These are phyloP conservation scores for Cercophora scortea DNA, from an alignment of 495 filamentous ascomycete genomes.

Conservation along the genomic window DNA sequence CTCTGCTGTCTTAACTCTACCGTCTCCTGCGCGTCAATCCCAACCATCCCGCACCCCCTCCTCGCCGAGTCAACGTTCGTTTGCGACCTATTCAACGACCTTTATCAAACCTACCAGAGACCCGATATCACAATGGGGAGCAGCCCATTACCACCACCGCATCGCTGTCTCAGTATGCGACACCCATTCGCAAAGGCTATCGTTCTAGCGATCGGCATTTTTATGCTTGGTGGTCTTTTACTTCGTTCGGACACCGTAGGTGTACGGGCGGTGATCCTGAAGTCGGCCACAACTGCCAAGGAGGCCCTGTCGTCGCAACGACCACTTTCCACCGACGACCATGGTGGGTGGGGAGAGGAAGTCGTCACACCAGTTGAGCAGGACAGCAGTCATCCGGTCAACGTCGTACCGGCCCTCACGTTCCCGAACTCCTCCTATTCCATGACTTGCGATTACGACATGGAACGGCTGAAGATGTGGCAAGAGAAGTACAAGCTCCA, in stretches of 20 bases:
- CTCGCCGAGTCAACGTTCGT: too few relatives aligned
- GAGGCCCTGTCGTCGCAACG: constrained; percentile 24
- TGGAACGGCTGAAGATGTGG: constrained; percentile 29
- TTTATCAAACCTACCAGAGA: too few relatives aligned
- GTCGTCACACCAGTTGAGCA: background rate
- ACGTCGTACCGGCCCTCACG: constrained; percentile 2
- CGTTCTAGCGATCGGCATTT: constrained; percentile 25
- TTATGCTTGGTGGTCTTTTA: constrained; percentile 25
- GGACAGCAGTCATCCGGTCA: constrained; percentile 4
- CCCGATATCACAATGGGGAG: too few relatives aligned
- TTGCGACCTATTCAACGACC: too few relatives aligned
- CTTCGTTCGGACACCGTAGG: constrained; percentile 31
- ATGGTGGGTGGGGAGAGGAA: constrained; percentile 1
- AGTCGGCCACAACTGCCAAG: constrained; percentile 27
- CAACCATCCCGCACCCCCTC: too few relatives aligned
- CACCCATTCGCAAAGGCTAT: constrained; percentile 35
- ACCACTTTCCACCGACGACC: constrained; percentile 12
- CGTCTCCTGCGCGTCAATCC: too few relatives aligned
- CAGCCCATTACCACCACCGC: constrained; percentile 18
- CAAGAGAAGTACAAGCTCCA: constrained; percentile 37
- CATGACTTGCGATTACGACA: constrained; percentile 41
- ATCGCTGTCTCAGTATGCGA: constrained; percentile 36
- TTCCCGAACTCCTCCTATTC: constrained; percentile 11
- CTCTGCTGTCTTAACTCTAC: too few relatives aligned
- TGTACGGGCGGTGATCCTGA: constrained; percentile 27